A percentile compares a stretch with the other conserved stretches of the same genome.
These are phyloP conservation scores for Trifolium dubium DNA, from an alignment of 306 rosid species.

Conservation along the genomic window DNA sequence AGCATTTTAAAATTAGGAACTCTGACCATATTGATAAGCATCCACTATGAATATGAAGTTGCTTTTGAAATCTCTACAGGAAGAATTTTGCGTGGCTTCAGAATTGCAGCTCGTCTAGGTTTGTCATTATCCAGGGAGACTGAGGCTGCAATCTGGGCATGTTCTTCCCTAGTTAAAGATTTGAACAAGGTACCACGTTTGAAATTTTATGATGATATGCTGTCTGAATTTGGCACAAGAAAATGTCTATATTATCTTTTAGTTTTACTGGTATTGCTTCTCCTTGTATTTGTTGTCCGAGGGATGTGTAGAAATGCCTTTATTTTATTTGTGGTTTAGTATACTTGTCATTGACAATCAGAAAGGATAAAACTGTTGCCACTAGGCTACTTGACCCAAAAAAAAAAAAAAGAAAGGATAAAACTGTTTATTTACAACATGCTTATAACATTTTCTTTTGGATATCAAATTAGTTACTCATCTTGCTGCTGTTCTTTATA, in stretches of 20 bases:
- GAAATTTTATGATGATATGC: conserved; percentile 37
- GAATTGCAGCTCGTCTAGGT: conserved; percentile 95
- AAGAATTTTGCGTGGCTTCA: conserved; percentile 88
- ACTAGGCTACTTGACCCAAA: too few species aligned
- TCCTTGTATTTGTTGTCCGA: conserved; percentile 16
- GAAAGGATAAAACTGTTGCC: conserved; percentile 24
- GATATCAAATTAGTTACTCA: conserved; percentile 39
- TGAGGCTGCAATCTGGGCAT: conserved; percentile 46
- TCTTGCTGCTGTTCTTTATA: conserved; percentile 36
- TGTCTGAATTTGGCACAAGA: conserved; percentile 31
- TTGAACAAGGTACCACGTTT: conserved; percentile 47
- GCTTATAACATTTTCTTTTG: conserved; percentile 9
- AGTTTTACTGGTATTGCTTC: conserved; percentile 30
- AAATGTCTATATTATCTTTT: conserved; percentile 24
- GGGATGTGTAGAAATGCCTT: conserved; percentile 30
- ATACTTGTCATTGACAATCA: conserved; percentile 19
- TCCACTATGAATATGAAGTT: conserved; percentile 39
- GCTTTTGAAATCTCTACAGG: conserved; percentile 55
- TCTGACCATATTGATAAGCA: conserved; percentile 37
- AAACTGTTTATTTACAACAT: conserved; percentile 8
- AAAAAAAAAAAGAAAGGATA: conserved; percentile 32
- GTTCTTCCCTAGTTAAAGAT: conserved; percentile 39
- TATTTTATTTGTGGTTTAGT: conserved; percentile 7
- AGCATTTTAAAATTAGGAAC: conserved; percentile 39
- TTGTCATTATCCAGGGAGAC: conserved; percentile 69